Evolutionary conservation across 2,329 filamentous ascomycete species (phyloP), one percentile per base, ranked within the genome.

Genomic region (Monilinia fructigena): DNA sequence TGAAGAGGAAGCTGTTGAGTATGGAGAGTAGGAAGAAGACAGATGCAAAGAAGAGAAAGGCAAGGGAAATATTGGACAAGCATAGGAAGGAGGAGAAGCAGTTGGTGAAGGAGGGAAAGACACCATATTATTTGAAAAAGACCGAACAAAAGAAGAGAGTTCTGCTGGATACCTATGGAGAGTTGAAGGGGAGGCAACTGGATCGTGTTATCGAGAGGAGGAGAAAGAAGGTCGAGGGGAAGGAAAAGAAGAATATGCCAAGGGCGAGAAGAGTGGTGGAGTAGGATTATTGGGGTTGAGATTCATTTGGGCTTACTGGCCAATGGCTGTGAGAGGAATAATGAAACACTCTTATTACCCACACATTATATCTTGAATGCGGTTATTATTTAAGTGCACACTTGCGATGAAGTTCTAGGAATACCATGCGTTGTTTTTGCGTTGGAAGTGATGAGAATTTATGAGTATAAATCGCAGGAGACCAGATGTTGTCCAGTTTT

Each of bases 41-140:
- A 35, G 85, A 88, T 70, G 81, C 87, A 72, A 82, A 84, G 63
- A 90, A 89, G 79, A 89, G 92, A 69, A 85, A 88, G 68, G 86
- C 90, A 77, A 82, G 86, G 72, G 84, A 86, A 66, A 80, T 98
- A 53, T 74, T 94, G 64, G 82, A 86, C 55, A 87, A 90, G 77
- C 93, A 98, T 80, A 86, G 90, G 75, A 85, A 85, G 79, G 84
- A 88, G 77, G 95, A 99, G 82, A 93, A 92, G 80, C 90, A 93
- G 77, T 80, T 91, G 68, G 88, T 98, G 62, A 87, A 87, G 73
- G 86, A 96, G 80, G 95, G 95, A 68, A 97, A 97, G 86, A 87
- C 85, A 76, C 94, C 95, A 0, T 99, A 93, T 80, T 98, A 92
- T 79, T 81, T 98, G 74, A 99, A 99, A 86, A 89, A 89, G 81